Percentiles rank a stretch among this genome's conserved stretches.
These are phyloP conservation scores for Argentina anserina DNA, from an alignment of 306 rosid species.

Conservation along the genomic window DNA sequence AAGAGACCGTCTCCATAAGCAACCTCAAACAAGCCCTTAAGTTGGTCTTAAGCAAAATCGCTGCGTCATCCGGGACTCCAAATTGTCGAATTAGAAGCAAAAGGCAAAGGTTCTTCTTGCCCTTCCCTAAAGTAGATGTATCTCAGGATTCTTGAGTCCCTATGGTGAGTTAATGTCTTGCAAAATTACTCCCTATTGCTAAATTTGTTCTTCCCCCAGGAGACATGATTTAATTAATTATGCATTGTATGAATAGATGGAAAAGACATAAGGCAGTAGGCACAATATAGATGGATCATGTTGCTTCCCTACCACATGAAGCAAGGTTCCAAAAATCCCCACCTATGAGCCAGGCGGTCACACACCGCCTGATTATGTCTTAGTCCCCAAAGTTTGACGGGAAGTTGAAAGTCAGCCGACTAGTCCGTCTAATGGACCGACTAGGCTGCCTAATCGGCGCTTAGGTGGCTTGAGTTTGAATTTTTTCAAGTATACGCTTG, in stretches of 20 bases:
- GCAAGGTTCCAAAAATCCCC: too few species aligned
- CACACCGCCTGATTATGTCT: too few species aligned
- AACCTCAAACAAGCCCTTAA: constrained; percentile 75
- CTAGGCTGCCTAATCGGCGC: too few species aligned
- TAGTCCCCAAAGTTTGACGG: too few species aligned
- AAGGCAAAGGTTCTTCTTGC: constrained; percentile 97
- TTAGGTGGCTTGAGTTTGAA: too few species aligned
- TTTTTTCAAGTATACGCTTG: too few species aligned
- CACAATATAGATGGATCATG: background rate
- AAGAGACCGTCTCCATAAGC: constrained; percentile 47
- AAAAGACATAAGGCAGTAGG: constrained; percentile 2
- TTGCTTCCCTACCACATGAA: constrained; percentile 12
- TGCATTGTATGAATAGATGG: constrained; percentile 3
- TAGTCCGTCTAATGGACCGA: too few species aligned
- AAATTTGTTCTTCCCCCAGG: background rate
- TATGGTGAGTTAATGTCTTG: background rate
- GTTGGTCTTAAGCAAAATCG: constrained; percentile 55
- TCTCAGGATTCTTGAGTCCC: background rate
- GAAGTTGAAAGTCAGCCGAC: too few species aligned
- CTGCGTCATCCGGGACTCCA: constrained; percentile 49
- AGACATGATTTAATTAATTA: constrained; percentile 20
- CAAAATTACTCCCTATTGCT: background rate
- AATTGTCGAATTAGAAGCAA: constrained; percentile 69
- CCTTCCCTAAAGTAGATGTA: constrained; percentile 37
- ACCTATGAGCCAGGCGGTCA: too few species aligned